phyloP scores from a whole-genome alignment of 495 filamentous ascomycete genomes.

The Xanthoparmelia taractica region DNA sequence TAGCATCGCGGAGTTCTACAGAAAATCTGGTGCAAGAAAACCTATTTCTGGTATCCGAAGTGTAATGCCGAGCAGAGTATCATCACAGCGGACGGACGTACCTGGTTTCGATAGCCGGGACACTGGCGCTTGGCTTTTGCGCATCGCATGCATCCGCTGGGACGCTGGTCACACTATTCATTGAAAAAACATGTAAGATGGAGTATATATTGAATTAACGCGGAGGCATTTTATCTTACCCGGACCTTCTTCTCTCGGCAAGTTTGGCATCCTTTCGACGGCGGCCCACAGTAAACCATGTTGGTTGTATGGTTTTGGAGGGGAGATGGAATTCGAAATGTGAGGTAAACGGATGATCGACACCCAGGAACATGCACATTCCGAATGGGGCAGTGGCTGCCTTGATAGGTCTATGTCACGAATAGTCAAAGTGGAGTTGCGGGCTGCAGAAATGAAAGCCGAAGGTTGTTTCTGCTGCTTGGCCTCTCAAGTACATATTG shows the following conservation, averaged over 20 bases:
- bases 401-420: neutral
- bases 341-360: neutral
- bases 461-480: neutral
- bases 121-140: neutral
- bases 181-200: too few species aligned
- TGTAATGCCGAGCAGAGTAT: neutral
- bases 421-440: neutral
- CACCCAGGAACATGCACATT: neutral
- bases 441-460: neutral
- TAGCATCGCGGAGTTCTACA: neutral
- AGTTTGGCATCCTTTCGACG: neutral
- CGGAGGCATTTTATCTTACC: neutral
- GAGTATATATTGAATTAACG: too few species aligned
- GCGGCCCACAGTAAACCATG: neutral
- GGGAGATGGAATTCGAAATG: too few species aligned
- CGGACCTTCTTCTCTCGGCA: slow-evolving; percentile 1
- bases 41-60: too few species aligned
- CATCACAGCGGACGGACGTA: neutral
- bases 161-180: slow-evolving; percentile 1
- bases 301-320: too few species aligned
- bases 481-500: neutral
- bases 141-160: neutral
- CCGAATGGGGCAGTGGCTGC: neutral
- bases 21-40: neutral
- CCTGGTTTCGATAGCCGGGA: neutral